phyloP scores from a whole-genome alignment of 176 grass and related monocot genomes.

The Miscanthus lutarioriparius region DNA sequence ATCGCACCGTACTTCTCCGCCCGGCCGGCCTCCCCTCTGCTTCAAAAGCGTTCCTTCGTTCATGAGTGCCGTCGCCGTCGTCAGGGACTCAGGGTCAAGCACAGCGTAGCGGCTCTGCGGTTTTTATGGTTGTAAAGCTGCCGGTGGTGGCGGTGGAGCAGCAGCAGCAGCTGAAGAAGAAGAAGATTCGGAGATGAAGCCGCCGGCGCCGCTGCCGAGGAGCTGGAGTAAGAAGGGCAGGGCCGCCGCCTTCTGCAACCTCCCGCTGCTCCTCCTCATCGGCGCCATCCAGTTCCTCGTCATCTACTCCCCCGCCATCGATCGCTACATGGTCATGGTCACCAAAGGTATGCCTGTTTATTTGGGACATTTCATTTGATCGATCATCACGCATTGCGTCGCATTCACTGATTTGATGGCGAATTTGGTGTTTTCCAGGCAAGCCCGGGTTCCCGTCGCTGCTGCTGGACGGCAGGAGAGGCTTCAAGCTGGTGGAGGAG shows the following conservation, averaged over 20 bases:
- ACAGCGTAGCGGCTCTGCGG: neutral
- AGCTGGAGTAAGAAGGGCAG: conserved; percentile 34
- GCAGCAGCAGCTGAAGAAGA: neutral
- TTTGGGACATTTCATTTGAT: neutral
- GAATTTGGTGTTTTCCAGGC: conserved; percentile 12
- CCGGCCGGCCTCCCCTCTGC: neutral
- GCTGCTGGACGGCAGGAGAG: conserved; percentile 36
- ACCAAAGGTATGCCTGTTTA: conserved; percentile 32
- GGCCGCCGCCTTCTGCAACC: conserved; percentile 22
- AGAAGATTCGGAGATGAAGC: conserved; percentile 28
- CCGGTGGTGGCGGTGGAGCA: neutral
- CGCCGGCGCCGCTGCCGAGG: neutral
- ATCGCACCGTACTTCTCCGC: neutral
- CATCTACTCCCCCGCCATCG: conserved; percentile 38
- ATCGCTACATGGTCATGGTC: conserved; percentile 40
- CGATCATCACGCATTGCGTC: too few species aligned
- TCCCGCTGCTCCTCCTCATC: conserved; percentile 44
- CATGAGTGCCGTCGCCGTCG: neutral
- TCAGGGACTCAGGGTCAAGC: neutral
- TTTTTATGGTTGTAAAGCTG: conserved; percentile 26
- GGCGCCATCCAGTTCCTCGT: conserved; percentile 49
- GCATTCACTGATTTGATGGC: neutral
- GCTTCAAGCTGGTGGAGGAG: conserved; percentile 44
- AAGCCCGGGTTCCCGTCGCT: conserved; percentile 51
- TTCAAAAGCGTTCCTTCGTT: neutral